Evolutionary conservation across 371 early-diverging fungal species (phyloP).

Genomic region (Mucor ambiguus): DNA sequence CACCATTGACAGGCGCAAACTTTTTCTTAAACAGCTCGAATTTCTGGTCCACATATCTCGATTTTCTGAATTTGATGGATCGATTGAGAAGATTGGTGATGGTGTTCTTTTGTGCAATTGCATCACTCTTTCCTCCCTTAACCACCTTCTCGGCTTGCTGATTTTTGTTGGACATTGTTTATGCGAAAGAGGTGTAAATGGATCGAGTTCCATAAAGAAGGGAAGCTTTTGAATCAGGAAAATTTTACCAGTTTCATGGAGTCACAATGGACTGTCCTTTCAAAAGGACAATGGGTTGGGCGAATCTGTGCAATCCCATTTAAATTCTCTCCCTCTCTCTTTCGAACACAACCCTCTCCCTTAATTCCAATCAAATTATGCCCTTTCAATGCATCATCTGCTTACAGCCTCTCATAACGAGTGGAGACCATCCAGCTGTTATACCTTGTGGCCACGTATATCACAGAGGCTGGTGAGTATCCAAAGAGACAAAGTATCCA

Average conservation of each 20-base stretch:
- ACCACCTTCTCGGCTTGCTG: slow-evolving; percentile 17
- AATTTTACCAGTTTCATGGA: background rate
- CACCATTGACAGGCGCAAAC: slow-evolving; percentile 45
- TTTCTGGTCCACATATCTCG: slow-evolving; percentile 51
- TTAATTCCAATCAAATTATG: background rate
- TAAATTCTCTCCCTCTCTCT: background rate
- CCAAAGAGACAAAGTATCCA: no score
- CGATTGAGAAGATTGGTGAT: slow-evolving; percentile 36
- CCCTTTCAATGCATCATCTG: slow-evolving; percentile 5
- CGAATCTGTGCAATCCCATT: background rate
- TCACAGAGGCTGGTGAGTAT: slow-evolving; percentile 10
- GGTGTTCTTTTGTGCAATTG: slow-evolving; percentile 30
- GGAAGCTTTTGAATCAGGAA: background rate
- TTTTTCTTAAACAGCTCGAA: slow-evolving; percentile 46
- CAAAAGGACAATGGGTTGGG: background rate
- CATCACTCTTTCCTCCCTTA: slow-evolving; percentile 20
- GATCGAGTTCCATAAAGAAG: no score
- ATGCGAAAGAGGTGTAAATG: background rate
- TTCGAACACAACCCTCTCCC: background rate
- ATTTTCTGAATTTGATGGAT: slow-evolving; percentile 48
- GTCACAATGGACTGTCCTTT: slow-evolving; percentile 1
- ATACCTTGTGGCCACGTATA: slow-evolving; percentile 11
- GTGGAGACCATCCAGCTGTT: background rate
- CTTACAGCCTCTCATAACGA: background rate
- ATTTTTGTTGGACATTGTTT: slow-evolving; percentile 2